phyloP scores from a whole-genome alignment of 257 asterid genomes.

The Solanum virginianum region DNA sequence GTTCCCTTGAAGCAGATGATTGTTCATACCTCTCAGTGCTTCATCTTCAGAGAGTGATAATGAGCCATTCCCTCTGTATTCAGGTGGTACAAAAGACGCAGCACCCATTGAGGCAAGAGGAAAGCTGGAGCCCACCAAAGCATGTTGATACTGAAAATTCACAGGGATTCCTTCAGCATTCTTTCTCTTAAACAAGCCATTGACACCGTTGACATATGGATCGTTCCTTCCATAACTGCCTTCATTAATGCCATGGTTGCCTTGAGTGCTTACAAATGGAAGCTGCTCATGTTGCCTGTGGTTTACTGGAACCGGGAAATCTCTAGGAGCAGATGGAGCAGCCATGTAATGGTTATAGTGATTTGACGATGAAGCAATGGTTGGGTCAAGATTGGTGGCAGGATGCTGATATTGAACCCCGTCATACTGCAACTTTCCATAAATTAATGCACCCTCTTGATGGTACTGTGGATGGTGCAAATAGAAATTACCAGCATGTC shows the following conservation, averaged over 20 bases:
- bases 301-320: conserved; percentile 44
- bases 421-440: conserved; percentile 39
- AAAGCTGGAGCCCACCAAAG: conserved; percentile 56
- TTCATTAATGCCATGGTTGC: conserved; percentile 19
- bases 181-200: conserved; percentile 58
- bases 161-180: conserved; percentile 31
- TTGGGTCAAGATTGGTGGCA: conserved; percentile 21
- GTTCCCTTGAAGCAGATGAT: conserved; percentile 46
- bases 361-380: conserved; percentile 39
- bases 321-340: conserved; percentile 43
- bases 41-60: conserved; percentile 15
- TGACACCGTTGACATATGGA: conserved; percentile 28
- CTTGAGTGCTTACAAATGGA: conserved; percentile 19
- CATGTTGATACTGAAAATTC: conserved; percentile 18
- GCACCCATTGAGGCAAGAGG: conserved; percentile 30
- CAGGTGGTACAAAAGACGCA: conserved; percentile 19
- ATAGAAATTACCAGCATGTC: conserved; percentile 27
- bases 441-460: conserved; percentile 37
- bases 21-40: conserved; percentile 24
- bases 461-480: conserved; percentile 46
- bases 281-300: conserved; percentile 39
- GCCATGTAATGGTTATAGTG: conserved; percentile 50
- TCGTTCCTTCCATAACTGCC: conserved; percentile 27
- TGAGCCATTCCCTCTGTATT: conserved; percentile 27
- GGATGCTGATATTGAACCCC: conserved; percentile 43